phyloP scores from a whole-genome alignment of 306 rosid species.

The Vachellia pachyceras region DNA sequence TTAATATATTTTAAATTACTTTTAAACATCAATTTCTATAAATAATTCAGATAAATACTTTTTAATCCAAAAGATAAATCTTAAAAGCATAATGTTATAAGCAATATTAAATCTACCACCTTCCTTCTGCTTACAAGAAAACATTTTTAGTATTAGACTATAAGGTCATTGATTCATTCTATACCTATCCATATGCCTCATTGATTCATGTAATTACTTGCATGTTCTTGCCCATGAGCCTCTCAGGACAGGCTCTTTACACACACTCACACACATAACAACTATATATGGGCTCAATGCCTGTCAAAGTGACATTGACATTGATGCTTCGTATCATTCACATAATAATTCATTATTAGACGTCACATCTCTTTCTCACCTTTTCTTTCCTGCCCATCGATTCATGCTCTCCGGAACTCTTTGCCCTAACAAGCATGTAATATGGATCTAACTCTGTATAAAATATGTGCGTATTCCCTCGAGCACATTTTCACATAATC shows the following conservation, averaged over 20 bases:
- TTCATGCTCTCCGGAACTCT: background rate
- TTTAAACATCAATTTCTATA: too few species aligned
- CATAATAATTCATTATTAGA: background rate
- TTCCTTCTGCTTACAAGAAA: too few species aligned
- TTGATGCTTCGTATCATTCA: background rate
- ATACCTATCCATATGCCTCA: too few species aligned
- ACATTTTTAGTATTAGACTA: too few species aligned
- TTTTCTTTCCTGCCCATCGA: background rate
- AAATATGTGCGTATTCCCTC: background rate
- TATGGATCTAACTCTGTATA: too few species aligned
- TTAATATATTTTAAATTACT: too few species aligned
- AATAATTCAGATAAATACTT: too few species aligned
- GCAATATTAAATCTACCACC: background rate
- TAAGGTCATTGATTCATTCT: too few species aligned
- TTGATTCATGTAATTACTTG: background rate
- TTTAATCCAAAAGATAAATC: too few species aligned
- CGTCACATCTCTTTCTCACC: background rate
- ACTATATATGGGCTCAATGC: background rate
- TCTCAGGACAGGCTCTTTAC: background rate
- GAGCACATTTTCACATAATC: background rate
- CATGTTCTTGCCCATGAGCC: background rate
- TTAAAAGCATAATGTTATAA: too few species aligned
- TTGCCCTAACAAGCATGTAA: background rate
- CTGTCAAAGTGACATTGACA: background rate
- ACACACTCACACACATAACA: background rate